Evolutionary conservation across 2,329 filamentous ascomycete species (phyloP).

Genomic region (Ophiostoma sp.): DNA sequence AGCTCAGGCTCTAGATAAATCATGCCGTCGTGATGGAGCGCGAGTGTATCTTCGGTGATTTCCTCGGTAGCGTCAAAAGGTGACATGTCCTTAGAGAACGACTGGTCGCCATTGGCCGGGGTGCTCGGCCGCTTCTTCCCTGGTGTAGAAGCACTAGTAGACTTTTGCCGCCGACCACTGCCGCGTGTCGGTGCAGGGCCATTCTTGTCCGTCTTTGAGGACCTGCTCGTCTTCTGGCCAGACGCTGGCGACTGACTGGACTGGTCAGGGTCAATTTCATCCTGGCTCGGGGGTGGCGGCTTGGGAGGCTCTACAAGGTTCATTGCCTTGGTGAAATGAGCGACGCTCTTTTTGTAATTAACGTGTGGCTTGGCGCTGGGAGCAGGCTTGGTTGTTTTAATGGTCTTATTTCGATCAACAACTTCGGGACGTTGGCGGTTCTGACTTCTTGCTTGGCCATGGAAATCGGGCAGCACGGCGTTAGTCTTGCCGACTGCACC

Average conservation of each 20-base stretch:
- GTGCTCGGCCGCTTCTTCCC: neutral
- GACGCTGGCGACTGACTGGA: neutral
- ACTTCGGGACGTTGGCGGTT: neutral
- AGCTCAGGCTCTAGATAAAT: constrained; percentile 48
- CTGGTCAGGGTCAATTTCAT: neutral
- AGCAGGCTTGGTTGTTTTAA: neutral
- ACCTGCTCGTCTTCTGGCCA: neutral
- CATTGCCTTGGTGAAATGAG: neutral
- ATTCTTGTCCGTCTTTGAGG: neutral
- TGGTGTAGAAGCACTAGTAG: neutral
- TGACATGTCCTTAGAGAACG: neutral
- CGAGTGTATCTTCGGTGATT: constrained; percentile 44
- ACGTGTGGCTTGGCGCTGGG: neutral
- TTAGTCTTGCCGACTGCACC: constrained; percentile 21
- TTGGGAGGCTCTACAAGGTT: neutral
- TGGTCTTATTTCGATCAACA: neutral
- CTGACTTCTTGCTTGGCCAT: constrained; percentile 11
- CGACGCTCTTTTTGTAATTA: neutral
- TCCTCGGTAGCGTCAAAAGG: constrained; percentile 30
- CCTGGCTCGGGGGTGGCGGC: neutral
- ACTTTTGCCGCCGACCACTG: neutral
- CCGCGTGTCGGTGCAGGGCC: neutral
- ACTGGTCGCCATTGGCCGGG: neutral
- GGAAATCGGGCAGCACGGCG: neutral
- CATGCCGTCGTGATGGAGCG: constrained; percentile 45